Evolutionary conservation across 768 basidiomycete genomes (phyloP), one percentile per base, ranked within the genome.

Genomic region (Aureoboletus auriporus): DNA sequence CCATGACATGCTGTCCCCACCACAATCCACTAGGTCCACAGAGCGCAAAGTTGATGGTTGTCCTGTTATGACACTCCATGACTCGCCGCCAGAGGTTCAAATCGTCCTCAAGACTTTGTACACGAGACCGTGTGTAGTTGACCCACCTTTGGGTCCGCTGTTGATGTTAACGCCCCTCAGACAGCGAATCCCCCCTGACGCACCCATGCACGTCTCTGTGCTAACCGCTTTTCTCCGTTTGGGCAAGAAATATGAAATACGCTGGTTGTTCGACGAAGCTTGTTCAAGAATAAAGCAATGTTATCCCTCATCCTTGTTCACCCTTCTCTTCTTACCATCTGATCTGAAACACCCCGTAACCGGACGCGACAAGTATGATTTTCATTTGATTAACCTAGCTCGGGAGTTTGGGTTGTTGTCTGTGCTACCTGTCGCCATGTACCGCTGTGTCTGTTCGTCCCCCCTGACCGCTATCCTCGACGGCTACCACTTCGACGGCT

Each of bases 221-320:
- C 23, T 61, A 34, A 41, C 56, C 13, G 59, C 59, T 11, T 61
- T 61, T 38, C 60, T 61, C 17, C 53, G 60, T 17, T 37, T 61
- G 6, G 59, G 59, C 42, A 58, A 51, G 42, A 61, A 61, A 42
- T 61, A 61, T 37, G 51, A 62, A 30, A 62, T 61, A 45, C 53
- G 28, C 31, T 57, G 51, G 58, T 16, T 60, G 26, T 60, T 60
- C 35, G 46, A 60, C 23, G 58, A 60, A n/a, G 58, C 58, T 5
- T 53, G 51, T 27, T 51, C 42, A 26, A 51, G 58, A 43, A 60
- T 60, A 20, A 47, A 47, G 27, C 51, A 57, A 30, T 60, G 58
- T n/a, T 60, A 62, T 33, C 56, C 59, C 14, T 56, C 56, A 1
- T 62, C 60, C 29, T 28, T 61, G 36, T 61, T 61, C 39, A 49